Evolutionary conservation across 371 early-diverging fungal species (phyloP).

Genomic region (Actinomortierella wolfii): DNA sequence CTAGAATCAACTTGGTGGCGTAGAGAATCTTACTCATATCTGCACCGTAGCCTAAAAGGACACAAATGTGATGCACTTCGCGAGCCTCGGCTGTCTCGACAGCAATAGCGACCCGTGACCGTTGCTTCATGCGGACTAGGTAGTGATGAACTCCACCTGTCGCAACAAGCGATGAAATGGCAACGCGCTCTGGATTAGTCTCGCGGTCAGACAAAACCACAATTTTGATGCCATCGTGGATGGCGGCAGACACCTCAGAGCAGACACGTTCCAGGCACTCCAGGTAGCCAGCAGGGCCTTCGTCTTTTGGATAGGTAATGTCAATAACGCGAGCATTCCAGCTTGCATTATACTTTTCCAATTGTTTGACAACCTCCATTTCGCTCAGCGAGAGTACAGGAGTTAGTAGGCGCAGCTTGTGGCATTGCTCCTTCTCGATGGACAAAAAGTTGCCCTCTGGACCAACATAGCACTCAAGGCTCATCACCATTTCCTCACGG

Average conservation of each 20-base stretch:
- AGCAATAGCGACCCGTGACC: constrained; percentile 87
- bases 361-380: constrained; percentile 74
- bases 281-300: constrained; percentile 81
- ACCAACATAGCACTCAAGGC: constrained; percentile 92
- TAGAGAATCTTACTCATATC: constrained; percentile 68
- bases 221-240: constrained; percentile 80
- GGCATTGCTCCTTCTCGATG: constrained; percentile 77
- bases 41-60: constrained; percentile 95
- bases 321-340: constrained; percentile 89
- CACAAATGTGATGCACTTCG: constrained; percentile 96
- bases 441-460: constrained; percentile 94
- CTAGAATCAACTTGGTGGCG: too few species aligned
- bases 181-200: constrained; percentile 73
- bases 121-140: constrained; percentile 85
- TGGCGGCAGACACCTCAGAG: constrained; percentile 78
- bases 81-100: constrained; percentile 95
- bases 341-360: constrained; percentile 61
- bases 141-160: constrained; percentile 95
- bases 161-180: constrained; percentile 87
- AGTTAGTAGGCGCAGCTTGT: constrained; percentile 78
- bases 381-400: constrained; percentile 87
- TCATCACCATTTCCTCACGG: constrained; percentile 97
- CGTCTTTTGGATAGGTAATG: constrained; percentile 78
- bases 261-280: constrained; percentile 85
- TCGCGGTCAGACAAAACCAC: constrained; percentile 85